Base-by-base conservation (phyloP, 805 yeast species). In the Lachancea sp. region DNA sequence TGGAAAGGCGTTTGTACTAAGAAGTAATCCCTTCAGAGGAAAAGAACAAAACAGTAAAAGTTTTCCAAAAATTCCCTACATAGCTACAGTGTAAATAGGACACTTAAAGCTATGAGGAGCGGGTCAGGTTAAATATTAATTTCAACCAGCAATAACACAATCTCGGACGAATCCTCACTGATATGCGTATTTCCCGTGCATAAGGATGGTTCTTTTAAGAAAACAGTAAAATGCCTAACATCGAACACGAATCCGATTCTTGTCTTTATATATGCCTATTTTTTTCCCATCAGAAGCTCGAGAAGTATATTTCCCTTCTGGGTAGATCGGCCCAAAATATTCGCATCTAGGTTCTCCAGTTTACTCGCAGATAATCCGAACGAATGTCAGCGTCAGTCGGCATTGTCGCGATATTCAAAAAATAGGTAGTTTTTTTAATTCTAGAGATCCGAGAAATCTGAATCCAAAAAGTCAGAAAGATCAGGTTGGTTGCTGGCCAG, bases 101-200 rank as follows among this genome's bases (percentile, higher is more conserved):
- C 51, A 58, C 47, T 42, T 46, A 54, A 49, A 62, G 58, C 56
- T 63, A 62, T 63, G 63, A 64, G 77, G 77, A 80, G 80, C 40
- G 75, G 82, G 95, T 89, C 90, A 68, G 89, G 92, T 83, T 82
- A 80, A 78, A 86, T 89, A 29, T 58, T 51, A 59, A 56, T 92
- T 90, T 92, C 97, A 92, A 90, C 97, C 95, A 90, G 98, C 98
- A 90, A 90, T 90, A 86, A 92, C 97, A 90, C 95, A 95, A 89
- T 88, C 98, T 90, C 98, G 97, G 98, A 92, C 96, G 96, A 89
- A 88, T 92, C 98, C 97, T 90, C 98, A 90, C 96, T 89, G 97
- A 90, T 88, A 87, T 95, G 95, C 96, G 97, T 92, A 90, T 88
- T 90, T 96, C 97, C 97, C 98, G 83, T 83, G 98, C 97, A 90